Base-by-base conservation (phyloP, 2,329 filamentous ascomycete species). In the Pyrenochaeta sp. region DNA sequence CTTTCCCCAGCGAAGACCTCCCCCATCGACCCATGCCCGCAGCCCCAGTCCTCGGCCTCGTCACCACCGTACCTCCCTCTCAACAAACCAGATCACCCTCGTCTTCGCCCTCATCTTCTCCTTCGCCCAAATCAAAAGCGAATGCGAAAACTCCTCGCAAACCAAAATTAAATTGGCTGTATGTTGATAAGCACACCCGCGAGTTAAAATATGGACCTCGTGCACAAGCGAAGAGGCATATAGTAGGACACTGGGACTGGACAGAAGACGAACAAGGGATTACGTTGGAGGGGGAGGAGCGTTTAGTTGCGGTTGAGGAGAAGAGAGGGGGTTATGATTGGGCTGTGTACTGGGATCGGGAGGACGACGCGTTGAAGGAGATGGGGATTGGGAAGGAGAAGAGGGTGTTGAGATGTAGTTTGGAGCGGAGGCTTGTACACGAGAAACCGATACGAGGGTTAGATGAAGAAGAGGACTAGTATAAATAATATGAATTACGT, bases 161-260 rank as follows among this genome's bases (percentile, higher is more conserved):
- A 36, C 88, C 88, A 0, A 84, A 88, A 72, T 74, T 91, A 52
- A 89, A 90, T 61, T 91, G 88, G 88, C 82, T 91, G 22, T 91
- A 88, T 65, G 83, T 85, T 2, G 86, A 90, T 69, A 83, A 81
- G 36, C 76, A 85, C 13, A 89, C 86, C 1, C 77, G 85, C 44
- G 84, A 89, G 71, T 59, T 90, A 37, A 86, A 84, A 64, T 89
- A 89, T 66, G 87, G 88, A 2, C 87, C 88, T 8, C 86, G 91
- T n/a, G 87, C 86, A 43, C 88, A 91, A 62, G 92, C 90, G 37
- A 81, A 88, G 48, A 86, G 83, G 30, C 90, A 96, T 76, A 80
- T 89, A 57, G 86, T 93, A 50, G 92, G 92, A 24, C 89, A 90
- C 2, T 96, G 91, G 90, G 90, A 92, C 68, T 96, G 91, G 88